phyloP scores from a whole-genome alignment of 2,329 filamentous ascomycete species.

The Plenodomus lindquistii region DNA sequence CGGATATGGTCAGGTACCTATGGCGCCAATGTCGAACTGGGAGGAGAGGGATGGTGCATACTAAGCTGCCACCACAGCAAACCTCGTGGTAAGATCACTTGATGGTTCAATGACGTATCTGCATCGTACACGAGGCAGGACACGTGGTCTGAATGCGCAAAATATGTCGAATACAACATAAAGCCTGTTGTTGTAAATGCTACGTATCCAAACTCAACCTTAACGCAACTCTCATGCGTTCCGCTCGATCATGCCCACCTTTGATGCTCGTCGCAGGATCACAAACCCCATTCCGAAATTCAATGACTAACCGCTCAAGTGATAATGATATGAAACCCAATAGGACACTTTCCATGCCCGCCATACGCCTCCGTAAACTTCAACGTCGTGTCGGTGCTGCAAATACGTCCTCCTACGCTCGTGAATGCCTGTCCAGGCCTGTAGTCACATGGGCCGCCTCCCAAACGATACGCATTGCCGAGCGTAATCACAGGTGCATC shows the following conservation, averaged over 20 bases:
- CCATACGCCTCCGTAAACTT: constrained; percentile 12
- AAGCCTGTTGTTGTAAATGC: too few relatives aligned
- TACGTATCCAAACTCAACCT: too few relatives aligned
- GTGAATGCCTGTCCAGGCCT: constrained; percentile 12
- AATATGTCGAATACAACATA: too few relatives aligned
- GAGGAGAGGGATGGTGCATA: constrained; percentile 17
- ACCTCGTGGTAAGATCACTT: too few relatives aligned
- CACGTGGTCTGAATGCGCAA: too few relatives aligned
- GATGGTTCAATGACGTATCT: too few relatives aligned
- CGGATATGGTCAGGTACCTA: constrained; percentile 17
- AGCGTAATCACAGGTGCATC: constrained; percentile 17
- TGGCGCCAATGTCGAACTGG: constrained; percentile 20
- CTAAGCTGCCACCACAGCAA: constrained; percentile 2
- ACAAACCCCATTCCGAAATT: too few relatives aligned
- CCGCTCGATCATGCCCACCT: too few relatives aligned
- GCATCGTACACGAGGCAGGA: too few relatives aligned
- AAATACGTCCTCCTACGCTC: constrained; percentile 19
- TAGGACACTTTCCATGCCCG: constrained; percentile 12
- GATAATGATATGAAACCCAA: neutral
- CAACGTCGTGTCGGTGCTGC: constrained; percentile 18
- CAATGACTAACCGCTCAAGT: neutral
- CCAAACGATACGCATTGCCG: constrained; percentile 20
- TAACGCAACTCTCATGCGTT: too few relatives aligned
- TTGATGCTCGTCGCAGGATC: too few relatives aligned
- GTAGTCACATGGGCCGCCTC: constrained; percentile 21